Evolutionary conservation across 768 basidiomycete species (phyloP), one percentile per base, ranked within the genome.

Genomic region (Exidia glandulosa): DNA sequence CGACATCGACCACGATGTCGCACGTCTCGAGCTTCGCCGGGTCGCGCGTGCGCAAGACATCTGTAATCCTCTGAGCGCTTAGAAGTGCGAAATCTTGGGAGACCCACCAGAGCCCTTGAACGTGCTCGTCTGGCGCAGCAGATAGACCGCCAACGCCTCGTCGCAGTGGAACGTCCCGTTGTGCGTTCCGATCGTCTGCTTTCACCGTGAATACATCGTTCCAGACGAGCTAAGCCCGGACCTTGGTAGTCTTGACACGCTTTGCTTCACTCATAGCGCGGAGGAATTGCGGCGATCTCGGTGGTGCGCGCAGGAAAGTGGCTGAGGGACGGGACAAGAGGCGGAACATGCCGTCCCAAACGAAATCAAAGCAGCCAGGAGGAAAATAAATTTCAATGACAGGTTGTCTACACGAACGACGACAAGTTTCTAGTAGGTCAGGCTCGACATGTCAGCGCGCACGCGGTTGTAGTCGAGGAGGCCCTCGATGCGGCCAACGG

Each of bases 141-240:
- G 79, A 71, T 87, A 94, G 19, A 95, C 89, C 0, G 95, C 96
- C 32, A 98, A 81, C 0, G 94, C 93, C 74, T 99, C 95, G 66
- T 99, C 95, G 71, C 92, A 94, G 67, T 99, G 94, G 70, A 97
- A 97, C 0, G 92, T 92, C 19, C 94, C 94, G 61, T 88, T 91
- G 72, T 97, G 94, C 1, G 94, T 96, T 33, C 94, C 94, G 67
- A 97, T 95, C 41, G 84, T 73, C 89, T 92, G 45, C 41, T 32
- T 14, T 31, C 25, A 37, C 14, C 50, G 25, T 25, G 25, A 50
- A 23, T 27, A 50, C 48, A 10, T 9, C 14, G 9, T 19, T 9
- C 27, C 10, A 12, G 48, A 2, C n/a, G 13, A 13, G 27, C n/a
- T 14, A 23, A 12, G 27, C 9, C n/a, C 10, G 23, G 16, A 54